phyloP scores from a whole-genome alignment of 2,329 filamentous ascomycete genomes.

The Beauveria scarabaeidicola region DNA sequence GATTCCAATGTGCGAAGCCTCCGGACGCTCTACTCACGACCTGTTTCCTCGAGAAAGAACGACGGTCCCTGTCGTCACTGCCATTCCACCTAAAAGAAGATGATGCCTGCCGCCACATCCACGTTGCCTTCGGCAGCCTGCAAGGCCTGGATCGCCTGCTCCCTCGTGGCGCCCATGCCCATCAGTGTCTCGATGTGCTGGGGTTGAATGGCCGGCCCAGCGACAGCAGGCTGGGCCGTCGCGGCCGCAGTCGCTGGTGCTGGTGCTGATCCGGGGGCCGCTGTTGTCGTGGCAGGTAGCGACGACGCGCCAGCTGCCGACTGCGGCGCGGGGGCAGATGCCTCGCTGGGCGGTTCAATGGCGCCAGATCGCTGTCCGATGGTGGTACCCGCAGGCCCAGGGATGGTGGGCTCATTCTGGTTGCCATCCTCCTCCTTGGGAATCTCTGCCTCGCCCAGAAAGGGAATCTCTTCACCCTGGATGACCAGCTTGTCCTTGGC shows the following conservation, averaged over 20 bases:
- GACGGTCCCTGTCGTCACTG: not conserved
- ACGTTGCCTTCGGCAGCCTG: constrained; percentile 79
- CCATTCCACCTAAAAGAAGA: constrained; percentile 44
- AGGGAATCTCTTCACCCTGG: constrained; percentile 78
- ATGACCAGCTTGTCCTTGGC: constrained; percentile 78
- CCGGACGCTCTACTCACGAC: not conserved
- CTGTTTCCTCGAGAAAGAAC: not conserved
- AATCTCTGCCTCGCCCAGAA: constrained; percentile 87
- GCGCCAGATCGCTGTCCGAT: constrained; percentile 80
- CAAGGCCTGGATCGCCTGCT: constrained; percentile 71
- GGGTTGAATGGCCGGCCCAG: constrained; percentile 38
- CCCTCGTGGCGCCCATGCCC: constrained; percentile 66
- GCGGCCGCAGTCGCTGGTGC: constrained; percentile 15
- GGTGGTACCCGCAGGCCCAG: constrained; percentile 79
- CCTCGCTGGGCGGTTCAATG: constrained; percentile 35
- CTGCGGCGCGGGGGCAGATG: constrained; percentile 18
- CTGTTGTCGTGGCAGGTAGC: constrained; percentile 5
- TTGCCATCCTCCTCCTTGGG: constrained; percentile 76
- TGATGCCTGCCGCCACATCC: constrained; percentile 75
- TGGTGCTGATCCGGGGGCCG: constrained; percentile 16
- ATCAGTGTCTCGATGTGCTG: constrained; percentile 69
- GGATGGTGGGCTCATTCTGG: constrained; percentile 72
- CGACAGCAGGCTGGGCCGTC: constrained; percentile 20
- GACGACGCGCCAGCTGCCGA: constrained; percentile 13
- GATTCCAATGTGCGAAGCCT: not conserved